Percentiles rank a stretch among this genome's conserved stretches.
Evolutionary conservation across 2,329 filamentous ascomycete genomes (phyloP).

Genomic region (Botrytis cinerea): DNA sequence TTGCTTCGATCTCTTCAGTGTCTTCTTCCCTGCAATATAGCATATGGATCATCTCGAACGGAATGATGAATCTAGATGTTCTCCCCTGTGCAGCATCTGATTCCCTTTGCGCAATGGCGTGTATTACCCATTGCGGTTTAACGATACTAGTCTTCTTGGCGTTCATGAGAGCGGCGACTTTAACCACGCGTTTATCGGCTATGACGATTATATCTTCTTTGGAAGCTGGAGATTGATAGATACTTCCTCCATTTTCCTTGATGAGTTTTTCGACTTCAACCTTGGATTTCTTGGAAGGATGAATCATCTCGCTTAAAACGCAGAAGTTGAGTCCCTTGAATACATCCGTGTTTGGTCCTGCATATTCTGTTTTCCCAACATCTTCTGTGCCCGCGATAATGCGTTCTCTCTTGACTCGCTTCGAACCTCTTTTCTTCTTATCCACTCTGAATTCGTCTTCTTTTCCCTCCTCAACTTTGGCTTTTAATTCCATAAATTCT

Average conservation of each 20-base stretch:
- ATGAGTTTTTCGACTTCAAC: slow-evolving; percentile 76
- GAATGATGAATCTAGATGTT: slow-evolving; percentile 59
- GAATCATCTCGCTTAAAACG: slow-evolving; percentile 74
- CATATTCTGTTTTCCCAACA: slow-evolving; percentile 52
- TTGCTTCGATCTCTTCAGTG: slow-evolving; percentile 55
- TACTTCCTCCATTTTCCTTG: slow-evolving; percentile 77
- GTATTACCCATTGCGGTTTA: slow-evolving; percentile 77
- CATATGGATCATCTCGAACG: slow-evolving; percentile 64
- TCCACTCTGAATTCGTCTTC: slow-evolving; percentile 79
- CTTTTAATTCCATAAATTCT: slow-evolving; percentile 73
- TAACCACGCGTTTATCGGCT: slow-evolving; percentile 77
- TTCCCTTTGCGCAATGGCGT: slow-evolving; percentile 59
- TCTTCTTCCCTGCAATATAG: slow-evolving; percentile 66
- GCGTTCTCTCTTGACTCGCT: slow-evolving; percentile 68
- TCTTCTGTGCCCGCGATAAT: slow-evolving; percentile 70
- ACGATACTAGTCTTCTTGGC: slow-evolving; percentile 70
- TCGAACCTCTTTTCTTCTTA: slow-evolving; percentile 56
- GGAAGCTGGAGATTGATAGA: slow-evolving; percentile 72
- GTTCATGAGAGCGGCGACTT: slow-evolving; percentile 81
- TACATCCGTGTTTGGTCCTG: slow-evolving; percentile 60
- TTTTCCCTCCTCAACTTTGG: slow-evolving; percentile 68
- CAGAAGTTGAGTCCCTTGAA: slow-evolving; percentile 81
- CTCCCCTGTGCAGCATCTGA: slow-evolving; percentile 49
- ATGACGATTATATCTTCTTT: slow-evolving; percentile 67
- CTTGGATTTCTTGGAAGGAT: slow-evolving; percentile 74